These are phyloP conservation scores for Ascomycota sp. DNA, from an alignment of 2,329 filamentous ascomycete genomes.

Conservation along the genomic window DNA sequence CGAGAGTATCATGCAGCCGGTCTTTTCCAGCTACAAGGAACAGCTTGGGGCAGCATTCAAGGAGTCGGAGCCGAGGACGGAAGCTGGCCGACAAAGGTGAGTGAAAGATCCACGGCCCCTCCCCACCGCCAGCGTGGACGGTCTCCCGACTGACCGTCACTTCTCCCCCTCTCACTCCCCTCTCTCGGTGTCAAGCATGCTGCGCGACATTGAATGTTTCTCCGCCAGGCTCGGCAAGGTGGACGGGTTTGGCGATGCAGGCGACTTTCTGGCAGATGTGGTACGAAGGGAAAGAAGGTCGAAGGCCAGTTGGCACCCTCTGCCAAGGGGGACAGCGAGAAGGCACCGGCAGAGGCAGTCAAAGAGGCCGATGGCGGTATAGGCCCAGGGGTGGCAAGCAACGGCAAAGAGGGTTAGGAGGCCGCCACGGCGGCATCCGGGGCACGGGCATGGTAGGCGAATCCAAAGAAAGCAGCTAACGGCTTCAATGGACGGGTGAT, in stretches of 20 bases:
- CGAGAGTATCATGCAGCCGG: constrained; percentile 65
- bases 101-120: constrained; percentile 5
- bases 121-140: not conserved
- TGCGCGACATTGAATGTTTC: constrained; percentile 57
- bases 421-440: no score
- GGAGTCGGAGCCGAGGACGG: constrained; percentile 42
- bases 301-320: constrained; percentile 7
- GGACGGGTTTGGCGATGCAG: constrained; percentile 57
- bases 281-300: constrained; percentile 38
- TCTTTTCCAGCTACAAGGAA: constrained; percentile 64
- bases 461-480: no score
- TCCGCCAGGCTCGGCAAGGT: constrained; percentile 52
- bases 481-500: no score
- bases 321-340: constrained; percentile 1
- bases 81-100: constrained; percentile 51
- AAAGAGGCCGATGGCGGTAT: constrained; percentile 2
- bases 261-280: constrained; percentile 45
- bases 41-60: constrained; percentile 55
- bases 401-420: not conserved
- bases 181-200: constrained; percentile 34
- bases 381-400: not conserved
- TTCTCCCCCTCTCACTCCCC: not conserved
- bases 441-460: no score
- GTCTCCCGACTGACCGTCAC: not conserved
- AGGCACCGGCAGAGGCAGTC: constrained; percentile 2